A percentile compares a stretch with the other conserved stretches of the same genome.
These are phyloP conservation scores for Yarrowia divulgata DNA, from an alignment of 805 yeast genomes.

Conservation along the genomic window DNA sequence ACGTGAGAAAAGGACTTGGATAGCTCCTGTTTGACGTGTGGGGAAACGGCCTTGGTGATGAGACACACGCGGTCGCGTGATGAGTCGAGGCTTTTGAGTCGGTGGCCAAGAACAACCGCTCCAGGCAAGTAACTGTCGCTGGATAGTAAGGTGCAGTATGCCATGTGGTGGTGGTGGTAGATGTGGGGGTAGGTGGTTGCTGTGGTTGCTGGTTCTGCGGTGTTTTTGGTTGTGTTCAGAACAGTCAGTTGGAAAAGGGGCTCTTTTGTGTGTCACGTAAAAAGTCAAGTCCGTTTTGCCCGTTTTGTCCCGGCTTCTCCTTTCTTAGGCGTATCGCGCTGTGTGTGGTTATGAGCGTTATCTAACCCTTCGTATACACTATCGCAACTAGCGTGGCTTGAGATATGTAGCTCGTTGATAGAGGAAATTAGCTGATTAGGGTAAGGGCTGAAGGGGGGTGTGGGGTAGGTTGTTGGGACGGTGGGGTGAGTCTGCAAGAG, in stretches of 20 bases:
- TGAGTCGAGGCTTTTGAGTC: slow-evolving; percentile 47
- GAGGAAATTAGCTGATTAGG: slow-evolving; percentile 30
- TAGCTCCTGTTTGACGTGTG: slow-evolving; percentile 42
- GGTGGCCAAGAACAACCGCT: slow-evolving; percentile 58
- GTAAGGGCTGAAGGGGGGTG: slow-evolving; percentile 9
- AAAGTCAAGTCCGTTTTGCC: background rate
- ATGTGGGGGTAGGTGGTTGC: background rate
- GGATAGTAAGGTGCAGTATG: slow-evolving; percentile 54
- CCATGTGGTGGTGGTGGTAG: background rate
- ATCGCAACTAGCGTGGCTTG: slow-evolving; percentile 22
- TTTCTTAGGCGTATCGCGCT: background rate
- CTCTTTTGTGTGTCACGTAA: background rate
- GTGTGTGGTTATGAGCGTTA: slow-evolving; percentile 10
- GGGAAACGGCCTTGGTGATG: slow-evolving; percentile 45
- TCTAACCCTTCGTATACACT: slow-evolving; percentile 3
- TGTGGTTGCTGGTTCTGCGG: background rate
- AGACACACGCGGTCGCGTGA: slow-evolving; percentile 46
- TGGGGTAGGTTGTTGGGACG: background rate
- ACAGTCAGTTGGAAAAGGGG: background rate
- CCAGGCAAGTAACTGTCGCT: slow-evolving; percentile 57
- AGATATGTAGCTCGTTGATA: background rate
- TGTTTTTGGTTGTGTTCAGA: background rate
- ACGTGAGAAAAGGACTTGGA: slow-evolving; percentile 46
- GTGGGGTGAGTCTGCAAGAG: background rate
- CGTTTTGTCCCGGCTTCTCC: background rate